Conservation (phyloP, 306 rosid species). For the Cucurbita moschata region DNA sequence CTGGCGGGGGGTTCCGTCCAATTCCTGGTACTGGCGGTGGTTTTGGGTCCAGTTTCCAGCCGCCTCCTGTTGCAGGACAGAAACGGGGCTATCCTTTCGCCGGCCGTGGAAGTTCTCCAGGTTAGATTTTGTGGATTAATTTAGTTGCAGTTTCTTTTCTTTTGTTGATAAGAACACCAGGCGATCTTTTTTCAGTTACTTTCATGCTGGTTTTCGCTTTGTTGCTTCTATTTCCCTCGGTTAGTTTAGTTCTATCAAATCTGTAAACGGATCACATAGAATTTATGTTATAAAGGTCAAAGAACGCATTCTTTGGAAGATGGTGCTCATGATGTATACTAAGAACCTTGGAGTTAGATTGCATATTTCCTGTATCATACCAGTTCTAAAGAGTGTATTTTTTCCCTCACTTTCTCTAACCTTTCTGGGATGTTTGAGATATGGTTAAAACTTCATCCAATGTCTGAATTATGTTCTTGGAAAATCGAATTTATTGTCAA, state of each 20-base stretch:
- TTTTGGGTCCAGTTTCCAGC: conserved; percentile 25
- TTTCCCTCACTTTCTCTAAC: not conserved
- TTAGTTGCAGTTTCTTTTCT: not conserved
- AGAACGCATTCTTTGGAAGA: not conserved
- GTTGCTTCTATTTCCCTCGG: not conserved
- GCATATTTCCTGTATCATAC: not conserved
- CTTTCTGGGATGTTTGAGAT: not conserved
- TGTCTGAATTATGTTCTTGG: not conserved
- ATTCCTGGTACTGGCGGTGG: conserved; percentile 22
- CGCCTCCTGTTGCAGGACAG: conserved; percentile 49
- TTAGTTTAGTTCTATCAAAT: not conserved
- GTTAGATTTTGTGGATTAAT: conserved; percentile 13
- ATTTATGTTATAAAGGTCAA: not conserved
- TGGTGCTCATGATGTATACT: not conserved
- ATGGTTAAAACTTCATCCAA: not conserved
- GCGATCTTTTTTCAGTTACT: not conserved
- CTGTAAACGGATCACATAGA: not conserved
- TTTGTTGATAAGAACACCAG: not conserved
- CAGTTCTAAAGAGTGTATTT: not conserved
- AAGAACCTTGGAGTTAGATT: not conserved
- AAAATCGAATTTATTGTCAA: not conserved
- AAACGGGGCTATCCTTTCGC: conserved; percentile 63
- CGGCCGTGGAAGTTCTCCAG: conserved; percentile 56
- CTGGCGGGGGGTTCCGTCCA: conserved; percentile 23
- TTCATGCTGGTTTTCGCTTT: not conserved